A percentile compares a stretch with the other conserved stretches of the same genome.
These are phyloP conservation scores for Candida verbasci DNA, from an alignment of 805 yeast species.

Conservation along the genomic window DNA sequence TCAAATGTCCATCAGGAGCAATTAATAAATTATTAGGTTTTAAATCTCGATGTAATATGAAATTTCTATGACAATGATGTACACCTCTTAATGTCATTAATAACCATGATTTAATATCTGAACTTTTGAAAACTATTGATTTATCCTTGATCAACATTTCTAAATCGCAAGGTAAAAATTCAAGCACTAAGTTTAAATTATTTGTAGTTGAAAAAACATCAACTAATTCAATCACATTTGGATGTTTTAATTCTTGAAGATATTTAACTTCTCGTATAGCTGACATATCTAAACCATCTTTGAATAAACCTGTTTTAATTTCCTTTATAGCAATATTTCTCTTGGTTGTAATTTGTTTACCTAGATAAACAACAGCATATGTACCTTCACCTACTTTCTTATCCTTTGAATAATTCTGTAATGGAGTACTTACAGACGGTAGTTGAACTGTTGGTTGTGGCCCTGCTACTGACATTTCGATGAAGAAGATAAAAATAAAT, in stretches of 20 bases:
- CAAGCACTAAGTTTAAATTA: constrained; percentile 81
- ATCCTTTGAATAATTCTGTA: constrained; percentile 45
- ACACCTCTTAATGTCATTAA: constrained; percentile 92
- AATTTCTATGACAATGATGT: constrained; percentile 92
- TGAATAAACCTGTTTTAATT: constrained; percentile 89
- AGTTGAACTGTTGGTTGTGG: background rate
- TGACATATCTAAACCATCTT: constrained; percentile 96
- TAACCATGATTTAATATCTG: constrained; percentile 91
- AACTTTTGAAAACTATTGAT: constrained; percentile 68
- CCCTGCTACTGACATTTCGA: constrained; percentile 7
- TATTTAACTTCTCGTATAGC: constrained; percentile 93
- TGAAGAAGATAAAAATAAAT: background rate
- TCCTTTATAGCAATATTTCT: constrained; percentile 87
- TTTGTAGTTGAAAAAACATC: constrained; percentile 75
- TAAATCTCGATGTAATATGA: constrained; percentile 85
- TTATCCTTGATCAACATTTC: constrained; percentile 86
- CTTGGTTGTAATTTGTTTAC: constrained; percentile 52
- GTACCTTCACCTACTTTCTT: constrained; percentile 98
- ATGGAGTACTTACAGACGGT: constrained; percentile 6
- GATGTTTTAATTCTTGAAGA: constrained; percentile 67
- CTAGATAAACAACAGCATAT: constrained; percentile 92
- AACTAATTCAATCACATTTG: constrained; percentile 78
- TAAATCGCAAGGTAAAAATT: constrained; percentile 81
- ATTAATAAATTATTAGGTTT: constrained; percentile 88
- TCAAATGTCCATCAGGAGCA: constrained; percentile 82